These are phyloP conservation scores for Epichloe glyceriae DNA, from an alignment of 2,329 filamentous ascomycete species.

Conservation along the genomic window DNA sequence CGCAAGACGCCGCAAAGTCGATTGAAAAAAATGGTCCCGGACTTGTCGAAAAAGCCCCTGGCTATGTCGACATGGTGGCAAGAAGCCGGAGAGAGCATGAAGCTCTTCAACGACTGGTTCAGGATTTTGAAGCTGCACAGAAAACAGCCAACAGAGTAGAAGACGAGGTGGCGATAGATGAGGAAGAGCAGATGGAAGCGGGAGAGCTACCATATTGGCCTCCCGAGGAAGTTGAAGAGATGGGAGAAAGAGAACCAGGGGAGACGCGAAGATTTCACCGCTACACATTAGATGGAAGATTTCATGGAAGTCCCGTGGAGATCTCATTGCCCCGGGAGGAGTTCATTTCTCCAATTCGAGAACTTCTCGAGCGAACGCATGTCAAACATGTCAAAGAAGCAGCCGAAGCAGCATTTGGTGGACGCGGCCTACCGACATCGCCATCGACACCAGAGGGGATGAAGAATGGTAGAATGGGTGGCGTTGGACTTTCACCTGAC, in stretches of 20 bases:
- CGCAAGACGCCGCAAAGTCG: conserved; percentile 4
- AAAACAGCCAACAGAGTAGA: conserved; percentile 22
- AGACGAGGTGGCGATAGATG: conserved; percentile 10
- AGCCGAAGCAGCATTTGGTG: conserved; percentile 66
- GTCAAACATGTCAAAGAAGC: conserved; percentile 62
- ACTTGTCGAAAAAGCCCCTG: conserved; percentile 15
- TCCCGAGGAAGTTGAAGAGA: conserved; percentile 18
- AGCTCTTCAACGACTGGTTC: conserved; percentile 41
- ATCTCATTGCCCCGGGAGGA: conserved; percentile 59
- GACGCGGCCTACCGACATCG: conserved; percentile 61
- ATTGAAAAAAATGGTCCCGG: conserved; percentile 13
- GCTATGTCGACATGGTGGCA: conserved; percentile 35
- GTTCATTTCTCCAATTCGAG: conserved; percentile 56
- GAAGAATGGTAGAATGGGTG: conserved; percentile 46
- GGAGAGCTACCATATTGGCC: conserved; percentile 15
- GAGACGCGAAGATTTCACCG: conserved; percentile 51
- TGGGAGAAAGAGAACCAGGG: conserved; percentile 19
- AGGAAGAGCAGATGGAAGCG: conserved; percentile 14
- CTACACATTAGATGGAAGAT: conserved; percentile 61
- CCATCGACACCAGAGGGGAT: conserved; percentile 52
- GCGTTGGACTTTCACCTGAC: conserved; percentile 50
- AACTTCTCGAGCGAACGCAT: conserved; percentile 54
- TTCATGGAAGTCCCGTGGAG: conserved; percentile 59
- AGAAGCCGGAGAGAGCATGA: conserved; percentile 42
- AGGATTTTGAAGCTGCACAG: conserved; percentile 39